phyloP scores from a whole-genome alignment of 2,329 filamentous ascomycete genomes.

The Cladosporium cucumerinum region DNA sequence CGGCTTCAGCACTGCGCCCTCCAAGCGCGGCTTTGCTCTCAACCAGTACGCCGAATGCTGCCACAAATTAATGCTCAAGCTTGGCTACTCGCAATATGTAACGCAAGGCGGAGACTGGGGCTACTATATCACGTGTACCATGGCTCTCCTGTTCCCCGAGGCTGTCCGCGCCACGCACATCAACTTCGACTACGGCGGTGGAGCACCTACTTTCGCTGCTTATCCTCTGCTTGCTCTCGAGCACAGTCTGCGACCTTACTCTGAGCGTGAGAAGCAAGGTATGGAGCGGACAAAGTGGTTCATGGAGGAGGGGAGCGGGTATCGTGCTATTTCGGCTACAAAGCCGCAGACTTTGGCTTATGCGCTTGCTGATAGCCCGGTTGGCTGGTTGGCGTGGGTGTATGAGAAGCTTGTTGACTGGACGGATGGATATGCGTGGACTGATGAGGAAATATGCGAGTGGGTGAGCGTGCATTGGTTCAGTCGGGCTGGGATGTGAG shows the following conservation, averaged over 20 bases:
- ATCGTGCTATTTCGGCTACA: constrained; percentile 32
- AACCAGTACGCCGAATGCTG: constrained; percentile 32
- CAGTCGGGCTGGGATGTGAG: constrained; percentile 8
- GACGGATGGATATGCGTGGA: constrained; percentile 14
- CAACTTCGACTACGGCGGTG: constrained; percentile 51
- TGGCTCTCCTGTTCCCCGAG: constrained; percentile 55
- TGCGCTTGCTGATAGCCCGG: constrained; percentile 63
- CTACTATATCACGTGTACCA: constrained; percentile 58
- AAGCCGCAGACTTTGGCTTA: constrained; percentile 66
- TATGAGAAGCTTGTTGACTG: constrained; percentile 51
- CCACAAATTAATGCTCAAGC: constrained; percentile 65
- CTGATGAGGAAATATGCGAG: constrained; percentile 13
- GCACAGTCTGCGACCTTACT: constrained; percentile 51
- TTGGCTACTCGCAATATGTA: constrained; percentile 61
- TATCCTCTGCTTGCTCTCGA: constrained; percentile 55
- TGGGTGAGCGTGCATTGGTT: constrained; percentile 17
- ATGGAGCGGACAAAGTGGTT: constrained; percentile 55
- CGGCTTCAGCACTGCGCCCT: constrained; percentile 40
- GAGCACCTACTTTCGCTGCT: constrained; percentile 46
- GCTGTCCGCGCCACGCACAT: constrained; percentile 57
- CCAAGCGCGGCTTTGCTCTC: constrained; percentile 25
- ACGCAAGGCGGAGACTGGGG: constrained; percentile 69
- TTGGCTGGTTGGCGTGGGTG: constrained; percentile 69
- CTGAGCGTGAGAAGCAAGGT: constrained; percentile 47
- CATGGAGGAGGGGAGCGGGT: constrained; percentile 50